Conservation (phyloP, 176 grass and related monocot genomes). For the Urochloa ruziziensis region DNA sequence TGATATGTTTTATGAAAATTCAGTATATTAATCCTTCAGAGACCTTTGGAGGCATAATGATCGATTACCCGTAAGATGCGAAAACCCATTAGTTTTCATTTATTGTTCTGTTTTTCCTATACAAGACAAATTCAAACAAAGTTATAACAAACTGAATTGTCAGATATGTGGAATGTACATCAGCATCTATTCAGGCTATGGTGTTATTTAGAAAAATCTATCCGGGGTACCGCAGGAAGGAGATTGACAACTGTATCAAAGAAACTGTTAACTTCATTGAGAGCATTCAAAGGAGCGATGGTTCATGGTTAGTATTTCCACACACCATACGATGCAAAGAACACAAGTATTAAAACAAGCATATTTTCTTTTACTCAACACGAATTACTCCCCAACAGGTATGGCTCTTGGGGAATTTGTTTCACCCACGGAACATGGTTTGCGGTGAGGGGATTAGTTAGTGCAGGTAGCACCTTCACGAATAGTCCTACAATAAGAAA, state of each 20-base stretch:
- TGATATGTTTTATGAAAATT: background rate
- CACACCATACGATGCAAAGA: no score
- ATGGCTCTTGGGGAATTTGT: conserved; percentile 88
- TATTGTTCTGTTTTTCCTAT: background rate
- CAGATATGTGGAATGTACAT: conserved; percentile 94
- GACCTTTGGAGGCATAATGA: background rate
- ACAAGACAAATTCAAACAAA: conserved; percentile 28
- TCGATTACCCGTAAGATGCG: background rate
- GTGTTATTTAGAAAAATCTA: conserved; percentile 76
- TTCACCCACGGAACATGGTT: conserved; percentile 89
- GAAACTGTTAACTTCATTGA: conserved; percentile 70
- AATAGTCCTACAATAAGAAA: conserved; percentile 61
- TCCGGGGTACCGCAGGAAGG: conserved; percentile 61
- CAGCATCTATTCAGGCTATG: conserved; percentile 73
- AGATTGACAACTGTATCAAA: conserved; percentile 62
- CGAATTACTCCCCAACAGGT: conserved; percentile 39
- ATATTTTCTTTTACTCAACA: background rate
- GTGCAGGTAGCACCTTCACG: conserved; percentile 61
- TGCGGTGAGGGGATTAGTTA: conserved; percentile 64
- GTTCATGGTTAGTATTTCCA: conserved; percentile 74
- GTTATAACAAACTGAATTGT: no score
- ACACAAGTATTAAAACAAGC: no score
- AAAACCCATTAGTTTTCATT: background rate
- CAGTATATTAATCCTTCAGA: background rate
- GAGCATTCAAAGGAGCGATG: conserved; percentile 63